Evolutionary conservation across 75 land plant genomes (phyloP).

Genomic region (Pinus taeda): DNA sequence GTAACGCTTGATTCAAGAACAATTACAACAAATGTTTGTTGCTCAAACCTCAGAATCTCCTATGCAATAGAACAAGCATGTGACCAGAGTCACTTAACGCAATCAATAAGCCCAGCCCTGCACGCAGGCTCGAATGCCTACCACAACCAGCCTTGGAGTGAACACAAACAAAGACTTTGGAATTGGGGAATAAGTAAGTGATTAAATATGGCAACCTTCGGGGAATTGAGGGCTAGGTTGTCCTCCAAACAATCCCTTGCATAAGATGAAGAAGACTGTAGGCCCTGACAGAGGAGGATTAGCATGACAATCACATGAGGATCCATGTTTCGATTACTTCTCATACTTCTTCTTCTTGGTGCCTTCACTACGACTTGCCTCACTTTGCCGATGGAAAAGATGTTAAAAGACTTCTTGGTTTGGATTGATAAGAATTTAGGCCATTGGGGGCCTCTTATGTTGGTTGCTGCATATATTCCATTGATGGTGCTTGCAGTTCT

Average conservation of each 20-base stretch:
- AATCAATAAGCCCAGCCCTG: background rate
- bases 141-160: background rate
- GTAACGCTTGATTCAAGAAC: no score
- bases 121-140: background rate
- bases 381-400: conserved; percentile 78
- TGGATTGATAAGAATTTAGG: conserved; percentile 84
- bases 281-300: conserved; percentile 54
- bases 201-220: conserved; percentile 6
- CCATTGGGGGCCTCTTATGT: conserved; percentile 85
- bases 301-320: conserved; percentile 42
- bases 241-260: conserved; percentile 24
- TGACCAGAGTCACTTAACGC: background rate
- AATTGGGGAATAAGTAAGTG: background rate
- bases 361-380: conserved; percentile 49
- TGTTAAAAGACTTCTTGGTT: conserved; percentile 78
- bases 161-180: background rate
- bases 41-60: no score
- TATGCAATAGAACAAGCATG: no score
- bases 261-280: conserved; percentile 17
- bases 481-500: no score
- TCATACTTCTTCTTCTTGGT: conserved; percentile 43
- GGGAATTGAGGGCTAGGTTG: conserved; percentile 32
- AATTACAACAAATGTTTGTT: no score
- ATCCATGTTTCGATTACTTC: conserved; percentile 22
- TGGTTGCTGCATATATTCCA: conserved; percentile 16